phyloP scores from a whole-genome alignment of 441 rosid genomes.

The Euphorbia schlechtendalii region DNA sequence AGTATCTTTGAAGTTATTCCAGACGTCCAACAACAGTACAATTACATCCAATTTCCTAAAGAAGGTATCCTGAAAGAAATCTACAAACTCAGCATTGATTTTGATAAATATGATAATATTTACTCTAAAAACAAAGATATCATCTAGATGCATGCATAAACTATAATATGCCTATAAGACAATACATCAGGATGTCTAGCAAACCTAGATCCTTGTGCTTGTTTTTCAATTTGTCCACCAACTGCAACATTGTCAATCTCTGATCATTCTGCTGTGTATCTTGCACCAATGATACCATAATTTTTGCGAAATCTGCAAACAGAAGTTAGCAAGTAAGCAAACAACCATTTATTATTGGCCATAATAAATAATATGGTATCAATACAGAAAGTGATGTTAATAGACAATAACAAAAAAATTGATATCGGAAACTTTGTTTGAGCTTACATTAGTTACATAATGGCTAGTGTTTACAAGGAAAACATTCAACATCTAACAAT shows the following conservation, averaged over 20 bases:
- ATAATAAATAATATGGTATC: not conserved
- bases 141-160: too few species aligned
- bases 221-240: conserved; percentile 77
- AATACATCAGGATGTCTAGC: conserved; percentile 17
- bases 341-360: conserved; percentile 1
- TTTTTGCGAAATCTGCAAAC: conserved; percentile 56
- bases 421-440: not conserved
- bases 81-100: too few species aligned
- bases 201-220: conserved; percentile 75
- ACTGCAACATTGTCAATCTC: conserved; percentile 78
- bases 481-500: not conserved
- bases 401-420: not conserved
- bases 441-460: not conserved
- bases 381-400: not conserved
- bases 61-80: not conserved
- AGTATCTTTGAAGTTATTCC: not conserved
- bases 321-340: conserved; percentile 10
- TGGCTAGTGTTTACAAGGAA: not conserved
- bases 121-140: too few species aligned
- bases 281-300: conserved; percentile 69
- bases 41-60: not conserved
- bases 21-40: not conserved
- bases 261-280: conserved; percentile 64
- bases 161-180: not conserved
- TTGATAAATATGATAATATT: too few species aligned